Conservation (phyloP, 139 green algal species). For the Tetradesmus obliquus region DNA sequence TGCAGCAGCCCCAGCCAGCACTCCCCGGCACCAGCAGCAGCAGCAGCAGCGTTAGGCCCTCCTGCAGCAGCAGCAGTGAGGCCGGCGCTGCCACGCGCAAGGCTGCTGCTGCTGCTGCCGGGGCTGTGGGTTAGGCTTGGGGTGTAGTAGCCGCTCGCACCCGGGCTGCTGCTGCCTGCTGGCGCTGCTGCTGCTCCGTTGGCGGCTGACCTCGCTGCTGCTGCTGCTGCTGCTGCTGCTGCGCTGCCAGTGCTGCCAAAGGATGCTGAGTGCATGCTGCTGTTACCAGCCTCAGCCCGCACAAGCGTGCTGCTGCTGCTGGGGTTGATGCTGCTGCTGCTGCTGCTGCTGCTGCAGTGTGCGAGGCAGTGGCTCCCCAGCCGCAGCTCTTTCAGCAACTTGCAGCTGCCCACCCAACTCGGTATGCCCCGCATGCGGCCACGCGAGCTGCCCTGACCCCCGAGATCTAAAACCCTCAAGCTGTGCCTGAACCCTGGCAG, state of each 20-base stretch:
- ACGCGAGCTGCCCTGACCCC: not conserved
- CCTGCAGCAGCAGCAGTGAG: not conserved
- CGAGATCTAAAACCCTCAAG: slow-evolving; percentile 12
- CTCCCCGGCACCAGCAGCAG: not conserved
- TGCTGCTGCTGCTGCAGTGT: not conserved
- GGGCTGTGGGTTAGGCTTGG: too few relatives aligned
- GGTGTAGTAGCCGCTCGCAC: not conserved
- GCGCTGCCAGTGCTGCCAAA: not conserved
- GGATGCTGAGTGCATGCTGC: not conserved
- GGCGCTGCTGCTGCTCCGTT: not conserved
- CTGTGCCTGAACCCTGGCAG: slow-evolving; percentile 1
- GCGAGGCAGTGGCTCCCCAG: slow-evolving; percentile 6
- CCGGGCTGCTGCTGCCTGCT: not conserved
- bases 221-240: not conserved
- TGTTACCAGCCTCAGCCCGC: not conserved
- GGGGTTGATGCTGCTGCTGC: not conserved
- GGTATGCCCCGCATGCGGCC: slow-evolving; percentile 12
- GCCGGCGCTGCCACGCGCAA: not conserved
- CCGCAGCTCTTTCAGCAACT: not conserved
- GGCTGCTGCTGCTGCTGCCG: slow-evolving; percentile 12
- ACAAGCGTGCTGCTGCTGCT: not conserved
- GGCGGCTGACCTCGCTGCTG: not conserved
- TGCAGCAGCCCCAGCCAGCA: slow-evolving; percentile 11
- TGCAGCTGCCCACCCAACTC: slow-evolving; percentile 17
- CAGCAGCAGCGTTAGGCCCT: not conserved